A percentile compares a stretch with the other conserved stretches of the same genome.
Conservation (phyloP, 352 stramenopile genomes). For the Globisporangium mamillatum region DNA sequence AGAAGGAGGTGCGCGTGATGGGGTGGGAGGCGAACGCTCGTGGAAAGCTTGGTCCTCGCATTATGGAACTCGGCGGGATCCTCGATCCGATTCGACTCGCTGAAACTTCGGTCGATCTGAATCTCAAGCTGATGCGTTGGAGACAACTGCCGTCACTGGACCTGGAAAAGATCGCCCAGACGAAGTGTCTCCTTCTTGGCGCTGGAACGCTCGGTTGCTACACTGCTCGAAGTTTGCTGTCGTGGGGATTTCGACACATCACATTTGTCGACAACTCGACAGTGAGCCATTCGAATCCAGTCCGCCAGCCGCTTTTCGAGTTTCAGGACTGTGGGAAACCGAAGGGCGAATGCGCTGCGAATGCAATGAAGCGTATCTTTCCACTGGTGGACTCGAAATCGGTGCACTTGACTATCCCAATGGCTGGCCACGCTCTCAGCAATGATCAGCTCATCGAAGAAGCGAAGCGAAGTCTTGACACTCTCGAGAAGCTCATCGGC, state of each 20-base stretch:
- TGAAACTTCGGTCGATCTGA: slow-evolving; percentile 96
- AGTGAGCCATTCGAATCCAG: slow-evolving; percentile 98
- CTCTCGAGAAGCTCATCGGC: slow-evolving; percentile 89
- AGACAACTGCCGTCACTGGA: slow-evolving; percentile 94
- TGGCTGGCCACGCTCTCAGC: slow-evolving; percentile 94
- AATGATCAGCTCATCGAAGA: slow-evolving; percentile 57
- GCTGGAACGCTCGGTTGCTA: slow-evolving; percentile 96
- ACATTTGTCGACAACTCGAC: slow-evolving; percentile 97
- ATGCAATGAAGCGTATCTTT: slow-evolving; percentile 91
- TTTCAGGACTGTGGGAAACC: slow-evolving; percentile 93
- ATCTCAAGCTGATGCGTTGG: slow-evolving; percentile 99
- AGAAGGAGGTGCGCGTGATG: slow-evolving; percentile 37
- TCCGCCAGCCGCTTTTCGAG: slow-evolving; percentile 96
- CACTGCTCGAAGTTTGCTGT: slow-evolving; percentile 93
- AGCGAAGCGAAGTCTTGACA: slow-evolving; percentile 62
- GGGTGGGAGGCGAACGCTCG: slow-evolving; percentile 79
- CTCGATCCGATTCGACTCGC: slow-evolving; percentile 89
- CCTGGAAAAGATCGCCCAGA: slow-evolving; percentile 85
- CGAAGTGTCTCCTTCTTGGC: slow-evolving; percentile 95
- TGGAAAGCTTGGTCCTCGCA: slow-evolving; percentile 66
- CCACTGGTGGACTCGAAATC: slow-evolving; percentile 88
- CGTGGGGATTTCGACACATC: slow-evolving; percentile 97
- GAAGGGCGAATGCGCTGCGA: slow-evolving; percentile 94
- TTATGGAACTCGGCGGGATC: slow-evolving; percentile 71
- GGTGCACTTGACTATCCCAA: slow-evolving; percentile 96